A percentile compares a stretch with the other conserved stretches of the same genome.
Conservation (phyloP, 768 basidiomycete genomes). For the Boletus subparvulus region DNA sequence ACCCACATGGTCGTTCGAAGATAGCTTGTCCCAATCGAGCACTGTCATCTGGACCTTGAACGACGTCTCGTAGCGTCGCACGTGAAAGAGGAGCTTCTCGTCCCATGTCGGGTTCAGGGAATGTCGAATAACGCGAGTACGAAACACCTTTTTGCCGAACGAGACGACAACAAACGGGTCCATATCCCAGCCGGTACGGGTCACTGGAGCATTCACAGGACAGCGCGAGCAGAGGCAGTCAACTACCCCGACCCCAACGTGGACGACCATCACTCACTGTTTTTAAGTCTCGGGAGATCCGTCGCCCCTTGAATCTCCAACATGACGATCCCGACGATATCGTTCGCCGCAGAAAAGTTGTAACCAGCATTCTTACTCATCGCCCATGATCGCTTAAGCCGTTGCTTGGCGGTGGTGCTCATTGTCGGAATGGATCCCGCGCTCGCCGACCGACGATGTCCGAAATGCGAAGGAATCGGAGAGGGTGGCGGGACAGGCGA, state of each 20-base stretch:
- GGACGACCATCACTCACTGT: constrained; percentile 56
- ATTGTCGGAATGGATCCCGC: constrained; percentile 29
- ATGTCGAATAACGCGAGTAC: constrained; percentile 86
- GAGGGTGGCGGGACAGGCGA: constrained; percentile 22
- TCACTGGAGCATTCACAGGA: constrained; percentile 50
- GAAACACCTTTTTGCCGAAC: constrained; percentile 96
- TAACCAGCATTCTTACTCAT: constrained; percentile 42
- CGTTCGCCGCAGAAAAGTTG: constrained; percentile 69
- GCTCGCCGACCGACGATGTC: constrained; percentile 34
- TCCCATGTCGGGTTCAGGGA: constrained; percentile 88
- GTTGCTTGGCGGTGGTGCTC: constrained; percentile 28
- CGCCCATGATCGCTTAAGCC: constrained; percentile 42
- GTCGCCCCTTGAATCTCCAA: constrained; percentile 83
- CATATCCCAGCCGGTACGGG: constrained; percentile 91
- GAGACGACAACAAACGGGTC: constrained; percentile 95
- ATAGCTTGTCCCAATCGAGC: constrained; percentile 96
- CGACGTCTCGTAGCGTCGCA: constrained; percentile 77
- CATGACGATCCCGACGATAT: constrained; percentile 93
- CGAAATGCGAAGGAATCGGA: constrained; percentile 18
- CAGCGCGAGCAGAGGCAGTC: not conserved
- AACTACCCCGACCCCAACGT: not conserved
- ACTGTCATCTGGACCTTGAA: constrained; percentile 81
- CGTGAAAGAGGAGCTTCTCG: constrained; percentile 94
- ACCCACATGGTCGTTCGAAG: constrained; percentile 86
- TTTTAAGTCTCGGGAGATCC: constrained; percentile 83